phyloP scores from a whole-genome alignment of 345 rosid genomes.

The Moringa oleifera region DNA sequence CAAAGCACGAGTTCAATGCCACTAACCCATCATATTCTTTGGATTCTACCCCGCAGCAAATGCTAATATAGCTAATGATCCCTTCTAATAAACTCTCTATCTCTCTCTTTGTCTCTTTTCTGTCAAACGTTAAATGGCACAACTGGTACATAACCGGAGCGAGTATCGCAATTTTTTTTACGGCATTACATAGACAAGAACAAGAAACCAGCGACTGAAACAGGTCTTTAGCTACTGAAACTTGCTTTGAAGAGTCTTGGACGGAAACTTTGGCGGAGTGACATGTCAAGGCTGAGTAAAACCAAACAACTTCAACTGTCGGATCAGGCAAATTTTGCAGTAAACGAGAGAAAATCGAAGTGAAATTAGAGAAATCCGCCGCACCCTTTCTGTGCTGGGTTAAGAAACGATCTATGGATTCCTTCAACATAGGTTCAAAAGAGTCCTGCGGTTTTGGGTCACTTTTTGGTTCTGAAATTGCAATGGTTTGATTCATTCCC shows the following conservation, averaged over 20 bases:
- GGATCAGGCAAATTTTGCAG: constrained; percentile 46
- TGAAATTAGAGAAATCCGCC: constrained; percentile 55
- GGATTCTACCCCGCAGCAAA: constrained; percentile 19
- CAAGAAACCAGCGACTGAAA: constrained; percentile 58
- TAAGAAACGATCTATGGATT: constrained; percentile 56
- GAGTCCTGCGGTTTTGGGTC: constrained; percentile 14
- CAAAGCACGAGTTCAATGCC: constrained; percentile 37
- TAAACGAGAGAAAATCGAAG: constrained; percentile 55
- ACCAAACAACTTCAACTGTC: constrained; percentile 66
- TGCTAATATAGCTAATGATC: constrained; percentile 42
- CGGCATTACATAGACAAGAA: constrained; percentile 36
- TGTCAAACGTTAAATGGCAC: constrained; percentile 19
- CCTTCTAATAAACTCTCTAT: constrained; percentile 51
- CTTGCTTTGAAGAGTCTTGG: constrained; percentile 17
- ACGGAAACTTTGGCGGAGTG: constrained; percentile 32
- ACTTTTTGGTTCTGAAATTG: constrained; percentile 4
- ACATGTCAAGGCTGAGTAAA: constrained; percentile 54
- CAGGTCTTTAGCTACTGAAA: constrained; percentile 31
- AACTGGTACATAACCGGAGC: constrained; percentile 61
- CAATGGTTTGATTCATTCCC: constrained; percentile 25
- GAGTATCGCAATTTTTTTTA: constrained; percentile 40
- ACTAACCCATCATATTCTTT: constrained; percentile 27
- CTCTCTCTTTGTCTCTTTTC: constrained; percentile 24
- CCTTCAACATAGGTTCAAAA: constrained; percentile 45
- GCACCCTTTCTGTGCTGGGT: constrained; percentile 38